Conservation (phyloP, 768 basidiomycete species). For the Wakefieldia striispora region DNA sequence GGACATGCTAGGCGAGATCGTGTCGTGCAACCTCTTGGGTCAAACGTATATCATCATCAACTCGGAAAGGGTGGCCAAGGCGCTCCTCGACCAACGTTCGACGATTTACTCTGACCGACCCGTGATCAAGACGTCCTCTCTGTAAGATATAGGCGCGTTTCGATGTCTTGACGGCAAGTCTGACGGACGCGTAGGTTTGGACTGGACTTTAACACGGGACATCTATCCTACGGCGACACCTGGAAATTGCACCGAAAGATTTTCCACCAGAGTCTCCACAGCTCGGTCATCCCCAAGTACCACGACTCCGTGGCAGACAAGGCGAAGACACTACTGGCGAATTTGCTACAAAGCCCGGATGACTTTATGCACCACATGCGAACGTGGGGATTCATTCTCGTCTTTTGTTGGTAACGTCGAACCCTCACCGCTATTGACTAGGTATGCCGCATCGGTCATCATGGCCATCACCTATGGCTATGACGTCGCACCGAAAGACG, state of each 20-base stretch:
- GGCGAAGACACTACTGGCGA: conserved; percentile 3
- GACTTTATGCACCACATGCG: conserved; percentile 12
- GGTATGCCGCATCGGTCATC: conserved; percentile 18
- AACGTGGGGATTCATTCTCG: conserved; percentile 17
- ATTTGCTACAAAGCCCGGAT: conserved; percentile 14
- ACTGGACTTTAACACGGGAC: conserved; percentile 21
- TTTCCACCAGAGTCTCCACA: conserved; percentile 12
- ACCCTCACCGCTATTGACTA: background rate
- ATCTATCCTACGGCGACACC: conserved; percentile 17
- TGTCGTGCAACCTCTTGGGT: conserved; percentile 20
- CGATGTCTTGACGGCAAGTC: background rate
- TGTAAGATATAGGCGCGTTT: background rate
- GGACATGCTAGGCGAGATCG: conserved; percentile 15
- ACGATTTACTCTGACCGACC: conserved; percentile 38
- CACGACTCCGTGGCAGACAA: conserved; percentile 9
- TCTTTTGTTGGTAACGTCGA: background rate
- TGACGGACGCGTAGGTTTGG: conserved; percentile 18
- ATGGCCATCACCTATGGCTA: conserved; percentile 23
- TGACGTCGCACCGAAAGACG: conserved; percentile 15
- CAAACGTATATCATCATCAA: conserved; percentile 24
- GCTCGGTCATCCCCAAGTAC: conserved; percentile 10
- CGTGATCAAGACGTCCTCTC: conserved; percentile 2
- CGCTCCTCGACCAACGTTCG: conserved; percentile 46
- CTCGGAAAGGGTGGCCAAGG: conserved; percentile 36
- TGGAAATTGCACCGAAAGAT: conserved; percentile 20